phyloP scores from a whole-genome alignment of 306 rosid genomes.

The Citrullus colocynthis region DNA sequence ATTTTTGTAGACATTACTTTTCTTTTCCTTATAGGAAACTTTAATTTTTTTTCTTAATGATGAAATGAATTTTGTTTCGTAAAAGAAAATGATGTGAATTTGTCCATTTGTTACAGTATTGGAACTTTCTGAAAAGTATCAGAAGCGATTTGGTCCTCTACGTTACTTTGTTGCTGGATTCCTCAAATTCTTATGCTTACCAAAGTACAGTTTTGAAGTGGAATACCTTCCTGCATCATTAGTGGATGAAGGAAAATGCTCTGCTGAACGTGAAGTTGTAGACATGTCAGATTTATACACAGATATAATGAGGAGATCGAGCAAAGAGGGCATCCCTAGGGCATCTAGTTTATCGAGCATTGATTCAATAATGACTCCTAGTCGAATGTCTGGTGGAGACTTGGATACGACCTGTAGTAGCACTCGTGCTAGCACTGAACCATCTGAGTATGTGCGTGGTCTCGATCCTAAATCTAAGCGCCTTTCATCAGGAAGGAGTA shows the following conservation, averaged over 20 bases:
- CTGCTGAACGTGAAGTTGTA: slow-evolving; percentile 53
- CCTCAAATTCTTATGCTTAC: slow-evolving; percentile 86
- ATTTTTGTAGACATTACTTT: not conserved
- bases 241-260: slow-evolving; percentile 60
- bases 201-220: slow-evolving; percentile 82
- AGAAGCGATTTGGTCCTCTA: slow-evolving; percentile 90
- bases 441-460: slow-evolving; percentile 94
- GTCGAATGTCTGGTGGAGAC: slow-evolving; percentile 85
- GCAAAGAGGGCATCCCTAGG: slow-evolving; percentile 80
- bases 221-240: slow-evolving; percentile 83
- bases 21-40: not conserved
- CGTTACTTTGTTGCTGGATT: slow-evolving; percentile 97
- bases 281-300: slow-evolving; percentile 80
- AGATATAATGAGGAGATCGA: slow-evolving; percentile 79
- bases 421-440: slow-evolving; percentile 81
- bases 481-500: slow-evolving; percentile 66
- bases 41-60: not conserved
- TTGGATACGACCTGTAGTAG: slow-evolving; percentile 56
- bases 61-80: not conserved
- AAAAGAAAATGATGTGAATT: not conserved
- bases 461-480: slow-evolving; percentile 91
- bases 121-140: slow-evolving; percentile 94
- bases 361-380: slow-evolving; percentile 95
- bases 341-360: slow-evolving; percentile 99
- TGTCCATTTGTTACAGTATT: slow-evolving; percentile 41